Evolutionary conservation across 202 grass and related monocot genomes (phyloP), one percentile per base, ranked within the genome.

Genomic region (Digitaria exilis): DNA sequence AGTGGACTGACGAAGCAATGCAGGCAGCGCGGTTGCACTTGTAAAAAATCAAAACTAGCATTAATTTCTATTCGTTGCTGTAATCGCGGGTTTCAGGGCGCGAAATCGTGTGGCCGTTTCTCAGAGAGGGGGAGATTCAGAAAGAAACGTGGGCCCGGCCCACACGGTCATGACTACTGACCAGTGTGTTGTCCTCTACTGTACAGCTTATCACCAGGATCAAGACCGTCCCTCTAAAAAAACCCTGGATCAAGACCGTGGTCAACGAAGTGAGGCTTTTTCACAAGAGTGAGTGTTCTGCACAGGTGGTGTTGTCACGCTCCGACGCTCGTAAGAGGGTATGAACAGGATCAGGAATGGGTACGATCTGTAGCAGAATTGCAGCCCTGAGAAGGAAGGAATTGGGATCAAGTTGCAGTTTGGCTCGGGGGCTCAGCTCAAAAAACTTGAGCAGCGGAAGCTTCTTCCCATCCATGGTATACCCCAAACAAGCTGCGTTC

Each of bases 81-180:
- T 83, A 79, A 83, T 86, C 84, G 49, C 84, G 49, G 84, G 5
- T 86, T 90, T 90, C 44, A 60, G 43, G 58, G 73, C 41, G 61
- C 31, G 59, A 7, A 67, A 74, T 84, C 75, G 50, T 67, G 58
- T 75, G 71, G 19, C 81, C 81, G 75, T 88, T 88, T 29, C 22
- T 37, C 44, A 29, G 24, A 30, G 48, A 48, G 48, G n/a, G n/a
- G n/a, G n/a, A 22, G 41, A 43, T 69, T 1, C 54, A 17, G 37
- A 60, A 54, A 32, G 15, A 41, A 54, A 60, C 25, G 21, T 29
- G 52, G 71, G 48, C 65, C 87, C 65, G 73, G 58, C 35, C 65
- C 70, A 59, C 29, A 31, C 15, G 37, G 29, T 52, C 75, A 63
- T 22, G n/a, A 6, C 44, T 28, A 13, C 22, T 50, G 71, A 76